Evolutionary conservation across 257 asterid genomes (phyloP).

Genomic region (Solanum ossicruentum): DNA sequence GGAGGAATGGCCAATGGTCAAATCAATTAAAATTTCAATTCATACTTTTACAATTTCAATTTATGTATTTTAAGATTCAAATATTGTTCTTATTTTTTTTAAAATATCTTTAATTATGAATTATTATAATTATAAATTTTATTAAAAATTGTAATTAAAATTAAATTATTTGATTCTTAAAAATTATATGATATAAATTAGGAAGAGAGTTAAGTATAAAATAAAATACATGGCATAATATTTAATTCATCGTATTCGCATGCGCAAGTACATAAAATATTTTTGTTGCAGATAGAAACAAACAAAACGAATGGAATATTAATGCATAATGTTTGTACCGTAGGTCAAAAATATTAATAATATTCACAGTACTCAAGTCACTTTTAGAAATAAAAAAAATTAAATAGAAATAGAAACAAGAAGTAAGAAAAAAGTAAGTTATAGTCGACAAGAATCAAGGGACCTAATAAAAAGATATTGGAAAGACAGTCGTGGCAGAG

Average conservation of each 20-base stretch:
- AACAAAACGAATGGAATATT: background rate
- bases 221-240: background rate
- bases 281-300: no score
- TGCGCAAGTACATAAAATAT: background rate
- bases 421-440: background rate
- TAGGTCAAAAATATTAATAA: background rate
- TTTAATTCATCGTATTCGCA: background rate
- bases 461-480: background rate
- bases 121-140: no score
- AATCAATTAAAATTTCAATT: no score
- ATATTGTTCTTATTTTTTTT: no score
- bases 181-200: no score
- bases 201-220: no score
- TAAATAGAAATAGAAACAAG: background rate
- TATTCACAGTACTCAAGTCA: background rate
- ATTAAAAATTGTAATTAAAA: no score
- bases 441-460: background rate
- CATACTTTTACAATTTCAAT: background rate
- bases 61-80: no score
- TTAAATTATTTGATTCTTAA: no score
- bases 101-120: no score
- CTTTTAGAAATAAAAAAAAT: background rate
- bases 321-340: background rate
- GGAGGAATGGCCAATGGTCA: background rate
- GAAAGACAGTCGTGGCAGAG: no score